phyloP scores from a whole-genome alignment of 2,329 filamentous ascomycete genomes.

The Aspergillus fumigatus region DNA sequence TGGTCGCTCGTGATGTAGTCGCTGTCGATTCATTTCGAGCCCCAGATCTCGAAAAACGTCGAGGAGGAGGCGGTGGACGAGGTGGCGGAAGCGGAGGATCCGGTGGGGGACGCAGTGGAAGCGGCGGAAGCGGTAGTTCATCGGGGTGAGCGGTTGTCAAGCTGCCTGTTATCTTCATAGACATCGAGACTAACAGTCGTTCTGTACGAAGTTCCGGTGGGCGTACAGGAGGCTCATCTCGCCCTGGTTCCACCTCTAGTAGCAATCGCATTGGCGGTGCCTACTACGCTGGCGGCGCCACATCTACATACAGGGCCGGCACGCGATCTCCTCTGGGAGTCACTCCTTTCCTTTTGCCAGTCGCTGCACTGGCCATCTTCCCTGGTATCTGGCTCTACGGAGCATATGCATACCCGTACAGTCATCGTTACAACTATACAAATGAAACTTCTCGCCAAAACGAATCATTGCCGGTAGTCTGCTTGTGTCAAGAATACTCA shows the following conservation, averaged over 20 bases:
- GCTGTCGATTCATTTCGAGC: conserved; percentile 10
- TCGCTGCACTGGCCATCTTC: conserved; percentile 45
- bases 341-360: conserved; percentile 45
- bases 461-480: conserved; percentile 50
- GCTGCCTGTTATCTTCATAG: background rate
- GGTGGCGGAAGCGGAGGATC: conserved; percentile 24
- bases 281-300: conserved; percentile 54
- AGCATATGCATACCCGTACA: conserved; percentile 53
- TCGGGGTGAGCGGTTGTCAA: background rate
- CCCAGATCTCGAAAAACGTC: conserved; percentile 43
- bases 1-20: conserved; percentile 16
- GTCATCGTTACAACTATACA: conserved; percentile 45
- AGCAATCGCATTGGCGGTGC: conserved; percentile 34
- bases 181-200: background rate
- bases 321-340: conserved; percentile 45
- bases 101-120: conserved; percentile 24
- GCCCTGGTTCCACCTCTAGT: background rate
- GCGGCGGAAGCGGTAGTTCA: conserved; percentile 15
- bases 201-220: conserved; percentile 14
- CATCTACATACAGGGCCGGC: conserved; percentile 48
- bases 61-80: conserved; percentile 34
- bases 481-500: conserved; percentile 51
- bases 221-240: conserved; percentile 25
- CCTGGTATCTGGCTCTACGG: conserved; percentile 53
- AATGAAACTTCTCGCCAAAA: conserved; percentile 44